Evolutionary conservation across 345 rosid genomes (phyloP).

Genomic region (Eucalyptus tenuipes): DNA sequence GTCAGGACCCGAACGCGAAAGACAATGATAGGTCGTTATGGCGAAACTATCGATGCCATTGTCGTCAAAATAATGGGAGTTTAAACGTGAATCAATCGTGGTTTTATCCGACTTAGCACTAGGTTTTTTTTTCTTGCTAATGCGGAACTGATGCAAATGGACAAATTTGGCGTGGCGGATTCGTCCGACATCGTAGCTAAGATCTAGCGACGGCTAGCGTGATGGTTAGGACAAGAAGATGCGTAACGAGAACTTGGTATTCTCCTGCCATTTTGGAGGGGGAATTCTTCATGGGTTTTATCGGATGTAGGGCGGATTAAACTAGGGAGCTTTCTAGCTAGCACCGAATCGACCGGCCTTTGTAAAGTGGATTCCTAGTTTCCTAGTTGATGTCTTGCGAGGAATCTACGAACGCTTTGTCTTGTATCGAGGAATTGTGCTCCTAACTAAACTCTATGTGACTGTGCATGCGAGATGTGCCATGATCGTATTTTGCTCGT

Average conservation of each 20-base stretch:
- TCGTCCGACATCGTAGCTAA: not conserved
- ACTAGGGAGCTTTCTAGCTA: not conserved
- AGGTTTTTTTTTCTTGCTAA: not conserved
- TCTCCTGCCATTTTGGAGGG: not conserved
- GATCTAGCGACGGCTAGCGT: not conserved
- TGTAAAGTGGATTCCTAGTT: not conserved
- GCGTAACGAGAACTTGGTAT: not conserved
- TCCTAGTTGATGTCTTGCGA: not conserved
- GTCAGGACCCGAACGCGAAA: not conserved
- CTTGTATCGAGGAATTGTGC: not conserved
- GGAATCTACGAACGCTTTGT: not conserved
- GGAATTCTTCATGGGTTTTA: not conserved
- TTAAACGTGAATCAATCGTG: not conserved
- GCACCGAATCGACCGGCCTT: not conserved
- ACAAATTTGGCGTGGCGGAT: not conserved
- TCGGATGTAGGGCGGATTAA: not conserved
- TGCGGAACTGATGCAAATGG: not conserved
- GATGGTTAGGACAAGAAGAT: not conserved
- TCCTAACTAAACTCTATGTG: not conserved
- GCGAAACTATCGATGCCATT: not conserved
- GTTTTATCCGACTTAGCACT: not conserved
- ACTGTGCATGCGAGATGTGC: rapidly evolving
- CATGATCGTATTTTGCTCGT: not conserved
- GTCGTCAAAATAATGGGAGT: not conserved
- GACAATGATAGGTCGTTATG: not conserved